Base-by-base conservation (phyloP, 2,329 filamentous ascomycete genomes). In the Penicillium digitatum region DNA sequence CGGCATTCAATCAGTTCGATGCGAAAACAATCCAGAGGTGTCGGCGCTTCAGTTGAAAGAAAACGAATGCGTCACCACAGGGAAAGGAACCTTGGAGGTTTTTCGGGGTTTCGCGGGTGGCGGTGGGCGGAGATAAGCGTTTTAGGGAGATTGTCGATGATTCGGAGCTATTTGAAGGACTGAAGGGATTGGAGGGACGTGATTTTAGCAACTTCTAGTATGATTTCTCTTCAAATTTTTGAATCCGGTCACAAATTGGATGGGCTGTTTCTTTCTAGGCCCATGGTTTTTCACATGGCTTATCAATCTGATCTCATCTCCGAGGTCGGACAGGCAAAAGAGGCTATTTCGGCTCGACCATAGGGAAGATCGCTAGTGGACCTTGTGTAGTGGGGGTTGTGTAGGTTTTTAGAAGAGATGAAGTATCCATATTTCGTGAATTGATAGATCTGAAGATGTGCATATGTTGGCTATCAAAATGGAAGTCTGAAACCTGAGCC, bases 271-370 rank as follows among this genome's bases (percentile, higher is more conserved):
- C 27, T 42, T 55, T n/a, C 43, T 35, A 35, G 10, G 22, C 27
- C 42, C 26, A 39, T 35, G 34, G 27, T 38, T 39, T 32, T 32
- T 52, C 43, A 56, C 42, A 38, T n/a, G 54, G 58, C 63, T 66
- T 66, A 65, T 66, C 63, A 63, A 62, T 61, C 59, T 54, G 49
- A 61, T 64, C 57, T 65, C 52, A 61, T 64, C 56, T 65, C 61
- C 59, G 62, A 65, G 45, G 56, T 62, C 62, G 61, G 63, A 58
- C 66, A 12, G 22, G 29, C 43, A 32, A 34, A 45, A n/a, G 18
- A 45, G 27, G 18, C 29, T 45, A 44, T 10, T 44, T 10, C 5
- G 43, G 43, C 43, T 45, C 29, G 9, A 24, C 29, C 29, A 34
- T 32, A 45, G 29, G 29, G 43, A 16, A 32, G 42, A 32, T 32